Evolutionary conservation across 495 filamentous ascomycete species (phyloP), one percentile per base, ranked within the genome.

Genomic region (Neurospora sp.): DNA sequence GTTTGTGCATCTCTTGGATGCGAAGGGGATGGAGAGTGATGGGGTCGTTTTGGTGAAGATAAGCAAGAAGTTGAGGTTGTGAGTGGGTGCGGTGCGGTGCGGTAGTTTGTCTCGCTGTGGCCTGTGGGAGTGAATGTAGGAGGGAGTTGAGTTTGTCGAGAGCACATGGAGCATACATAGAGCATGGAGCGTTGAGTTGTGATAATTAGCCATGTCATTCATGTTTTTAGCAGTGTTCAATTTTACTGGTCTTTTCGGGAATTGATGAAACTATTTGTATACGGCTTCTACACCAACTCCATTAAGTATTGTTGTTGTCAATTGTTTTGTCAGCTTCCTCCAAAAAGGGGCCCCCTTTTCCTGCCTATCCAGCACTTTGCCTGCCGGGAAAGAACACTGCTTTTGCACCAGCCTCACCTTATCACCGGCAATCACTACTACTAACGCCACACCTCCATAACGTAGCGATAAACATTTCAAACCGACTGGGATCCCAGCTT

Each of bases 11-110:
- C 81, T 98, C 38, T 80, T 90, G 41, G 89, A 95, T 78, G 82
- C 81, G 10, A 83, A 88, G 53, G 93, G 94, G 2, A 75, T 83
- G 16, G 82, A 87, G 71, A 88, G 86, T 27, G 84, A 86, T 6
- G 92, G 91, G 9, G 82, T 90, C 40, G 73, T 98, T 59, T 79
- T 97, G 72, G 88, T 97, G 1, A 87, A 87, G 78, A 85, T 96
- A 42, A 81, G 80, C 9, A 93, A 91, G 83, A 85, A 74, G 69
- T 71, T 89, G 71, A 75, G 75, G 61, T 86, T 65, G 53, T 65
- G 48, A 59, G 20, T 10, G 42, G 31, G 31, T 37, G 35, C 35
- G 35, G 35, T 37, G 35, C 35, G 35, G 35, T 37, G 35, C 35
- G 35, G 35, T 6, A 0, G 35, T 37, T 37, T 37, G 35, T 37